These are phyloP conservation scores for Geoglossum cookeanum DNA, from an alignment of 2,329 filamentous ascomycete species.

Conservation along the genomic window DNA sequence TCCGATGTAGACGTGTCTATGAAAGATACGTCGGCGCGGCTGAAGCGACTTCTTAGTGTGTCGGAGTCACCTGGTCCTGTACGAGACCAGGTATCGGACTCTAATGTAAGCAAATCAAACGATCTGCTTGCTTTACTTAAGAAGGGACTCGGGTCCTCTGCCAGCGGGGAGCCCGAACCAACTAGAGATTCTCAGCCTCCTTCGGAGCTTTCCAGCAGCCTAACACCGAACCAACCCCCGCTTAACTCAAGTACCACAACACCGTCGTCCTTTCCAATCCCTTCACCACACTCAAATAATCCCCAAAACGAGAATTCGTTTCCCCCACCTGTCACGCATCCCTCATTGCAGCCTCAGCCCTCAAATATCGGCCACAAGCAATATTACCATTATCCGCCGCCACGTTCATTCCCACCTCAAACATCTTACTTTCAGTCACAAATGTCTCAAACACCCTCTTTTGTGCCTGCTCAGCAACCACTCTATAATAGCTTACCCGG, in stretches of 20 bases:
- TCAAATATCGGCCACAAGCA: conserved; percentile 17
- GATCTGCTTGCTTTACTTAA: conserved; percentile 36
- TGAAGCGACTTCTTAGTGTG: conserved; percentile 23
- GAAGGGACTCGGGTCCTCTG: conserved; percentile 20
- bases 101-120: conserved; percentile 21
- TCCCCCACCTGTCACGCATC: conserved; percentile 14
- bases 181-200: conserved; percentile 7
- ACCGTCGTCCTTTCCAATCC: conserved; percentile 29
- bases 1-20: conserved; percentile 3
- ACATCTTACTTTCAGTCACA: conserved; percentile 10
- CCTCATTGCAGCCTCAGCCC: conserved; percentile 14
- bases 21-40: conserved; percentile 6
- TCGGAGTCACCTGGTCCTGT: conserved; percentile 18
- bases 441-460: conserved; percentile 6
- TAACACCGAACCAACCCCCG: conserved; percentile 32
- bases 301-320: not conserved
- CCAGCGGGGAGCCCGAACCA: conserved; percentile 9
- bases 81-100: conserved; percentile 9
- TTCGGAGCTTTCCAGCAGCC: conserved; percentile 32
- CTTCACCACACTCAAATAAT: conserved; percentile 15
- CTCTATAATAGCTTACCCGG: not conserved
- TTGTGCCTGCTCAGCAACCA: not conserved
- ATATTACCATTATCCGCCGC: conserved; percentile 15
- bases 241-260: conserved; percentile 24
- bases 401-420: conserved; percentile 3